A percentile compares a stretch with the other conserved stretches of the same genome.
Evolutionary conservation across 352 stramenopile genomes (phyloP).

Genomic region (Pythium myriotylum): DNA sequence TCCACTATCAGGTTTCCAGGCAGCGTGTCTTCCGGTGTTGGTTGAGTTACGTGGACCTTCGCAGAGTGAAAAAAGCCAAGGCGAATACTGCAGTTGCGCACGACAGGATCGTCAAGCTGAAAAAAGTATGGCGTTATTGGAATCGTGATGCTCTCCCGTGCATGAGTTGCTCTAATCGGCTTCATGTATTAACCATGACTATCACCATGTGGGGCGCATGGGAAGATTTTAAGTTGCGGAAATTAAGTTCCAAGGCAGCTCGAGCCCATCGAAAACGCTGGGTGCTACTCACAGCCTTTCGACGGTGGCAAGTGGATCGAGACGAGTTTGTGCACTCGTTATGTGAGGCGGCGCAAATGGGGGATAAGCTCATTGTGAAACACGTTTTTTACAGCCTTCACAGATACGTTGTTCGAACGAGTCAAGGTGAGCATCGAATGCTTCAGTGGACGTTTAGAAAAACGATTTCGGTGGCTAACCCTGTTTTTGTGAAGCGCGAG

Average conservation of each 20-base stretch:
- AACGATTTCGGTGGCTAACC: not conserved
- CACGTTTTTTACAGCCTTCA: too few relatives aligned
- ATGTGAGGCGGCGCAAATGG: not conserved
- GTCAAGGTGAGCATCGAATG: too few relatives aligned
- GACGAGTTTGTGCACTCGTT: constrained; percentile 11
- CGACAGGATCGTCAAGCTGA: not conserved
- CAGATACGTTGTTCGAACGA: too few relatives aligned
- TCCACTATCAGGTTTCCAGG: constrained; percentile 29
- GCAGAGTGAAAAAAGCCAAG: not conserved
- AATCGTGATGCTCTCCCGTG: constrained; percentile 1
- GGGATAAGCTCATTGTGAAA: too few relatives aligned
- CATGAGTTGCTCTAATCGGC: constrained; percentile 9
- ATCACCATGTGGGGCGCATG: constrained; percentile 20
- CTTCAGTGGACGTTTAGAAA: too few relatives aligned
- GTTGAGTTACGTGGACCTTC: constrained; percentile 5
- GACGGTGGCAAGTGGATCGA: constrained; percentile 14
- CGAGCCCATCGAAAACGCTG: not conserved
- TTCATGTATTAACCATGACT: constrained; percentile 14
- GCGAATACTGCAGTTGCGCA: not conserved
- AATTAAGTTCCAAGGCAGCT: constrained; percentile 3
- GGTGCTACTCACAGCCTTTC: not conserved
- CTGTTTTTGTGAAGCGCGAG: constrained; percentile 12
- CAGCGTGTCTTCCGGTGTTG: constrained; percentile 18
- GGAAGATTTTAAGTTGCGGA: constrained; percentile 6
- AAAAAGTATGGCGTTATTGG: constrained; percentile 4